A percentile compares a stretch with the other conserved stretches of the same genome.
Evolutionary conservation across 73 alveolate genomes (phyloP).

Genomic region (Symbiodinium pilosum): DNA sequence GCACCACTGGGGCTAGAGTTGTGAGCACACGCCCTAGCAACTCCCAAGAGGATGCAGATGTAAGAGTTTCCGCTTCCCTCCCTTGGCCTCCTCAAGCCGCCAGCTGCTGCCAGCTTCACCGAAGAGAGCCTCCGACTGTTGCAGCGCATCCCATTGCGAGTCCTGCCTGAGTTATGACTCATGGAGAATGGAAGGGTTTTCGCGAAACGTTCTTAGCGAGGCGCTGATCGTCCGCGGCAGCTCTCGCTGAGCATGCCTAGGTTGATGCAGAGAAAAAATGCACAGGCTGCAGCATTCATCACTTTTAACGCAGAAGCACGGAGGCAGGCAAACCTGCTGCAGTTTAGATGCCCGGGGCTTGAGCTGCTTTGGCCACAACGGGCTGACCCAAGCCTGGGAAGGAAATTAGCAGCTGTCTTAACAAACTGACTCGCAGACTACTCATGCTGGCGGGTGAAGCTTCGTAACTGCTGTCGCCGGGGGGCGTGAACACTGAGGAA

Average conservation of each 20-base stretch:
- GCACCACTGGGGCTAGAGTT: no score
- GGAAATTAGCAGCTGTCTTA: neutral
- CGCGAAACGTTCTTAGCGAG: neutral
- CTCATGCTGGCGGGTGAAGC: neutral
- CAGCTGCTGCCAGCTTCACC: slow-evolving; percentile 5
- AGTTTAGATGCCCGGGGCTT: neutral
- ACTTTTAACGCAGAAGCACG: no score
- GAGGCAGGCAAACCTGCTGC: no score
- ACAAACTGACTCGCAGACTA: neutral
- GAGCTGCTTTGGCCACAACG: slow-evolving; percentile 4
- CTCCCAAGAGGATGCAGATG: no score
- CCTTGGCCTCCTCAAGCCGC: neutral
- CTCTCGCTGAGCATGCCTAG: neutral
- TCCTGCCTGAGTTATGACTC: neutral
- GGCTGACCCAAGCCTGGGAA: slow-evolving; percentile 3
- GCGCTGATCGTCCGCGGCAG: neutral
- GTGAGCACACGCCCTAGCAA: no score
- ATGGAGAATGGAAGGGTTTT: neutral
- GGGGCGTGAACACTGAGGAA: neutral
- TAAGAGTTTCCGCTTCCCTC: no score
- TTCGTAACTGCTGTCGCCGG: neutral
- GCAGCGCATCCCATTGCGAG: slow-evolving; percentile 21
- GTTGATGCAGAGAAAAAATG: neutral
- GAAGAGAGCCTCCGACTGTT: slow-evolving; percentile 15
- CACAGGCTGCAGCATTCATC: no score